Evolutionary conservation across 2,329 filamentous ascomycete genomes (phyloP).

Genomic region (Cladobotryum protrusum): DNA sequence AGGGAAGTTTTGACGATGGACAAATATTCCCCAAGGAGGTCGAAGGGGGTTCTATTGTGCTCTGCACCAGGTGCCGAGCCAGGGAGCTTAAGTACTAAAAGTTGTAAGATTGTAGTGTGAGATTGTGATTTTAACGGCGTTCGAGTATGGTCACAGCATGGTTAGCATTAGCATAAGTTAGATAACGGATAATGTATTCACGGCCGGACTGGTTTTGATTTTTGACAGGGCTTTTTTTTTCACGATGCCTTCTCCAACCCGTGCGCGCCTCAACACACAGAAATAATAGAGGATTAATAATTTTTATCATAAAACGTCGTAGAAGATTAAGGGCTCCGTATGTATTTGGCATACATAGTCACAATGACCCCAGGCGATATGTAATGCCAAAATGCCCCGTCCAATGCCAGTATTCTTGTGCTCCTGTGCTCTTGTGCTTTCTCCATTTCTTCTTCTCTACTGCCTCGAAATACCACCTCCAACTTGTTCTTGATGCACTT

Average conservation of each 20-base stretch:
- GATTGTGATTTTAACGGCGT: constrained; percentile 10
- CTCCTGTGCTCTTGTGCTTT: not conserved
- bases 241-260: not conserved
- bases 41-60: constrained; percentile 42
- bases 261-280: not conserved
- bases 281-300: not conserved
- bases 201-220: constrained; percentile 3
- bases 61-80: constrained; percentile 57
- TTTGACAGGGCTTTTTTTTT: not conserved
- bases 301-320: not conserved
- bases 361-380: constrained; percentile 4
- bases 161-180: not conserved
- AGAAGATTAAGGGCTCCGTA: constrained; percentile 2
- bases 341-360: not conserved
- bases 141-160: constrained; percentile 8
- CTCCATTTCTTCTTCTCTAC: not conserved
- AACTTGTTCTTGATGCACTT: constrained; percentile 97
- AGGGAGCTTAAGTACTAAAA: constrained; percentile 50
- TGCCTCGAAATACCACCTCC: constrained; percentile 52
- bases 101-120: constrained; percentile 2
- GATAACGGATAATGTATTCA: constrained; percentile 2
- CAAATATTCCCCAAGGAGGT: constrained; percentile 57
- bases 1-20: constrained; percentile 56
- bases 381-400: constrained; percentile 5
- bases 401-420: not conserved